Evolutionary conservation across 1,139 yeast species (phyloP), one percentile per base, ranked within the genome.

Genomic region (Pichia sp.): DNA sequence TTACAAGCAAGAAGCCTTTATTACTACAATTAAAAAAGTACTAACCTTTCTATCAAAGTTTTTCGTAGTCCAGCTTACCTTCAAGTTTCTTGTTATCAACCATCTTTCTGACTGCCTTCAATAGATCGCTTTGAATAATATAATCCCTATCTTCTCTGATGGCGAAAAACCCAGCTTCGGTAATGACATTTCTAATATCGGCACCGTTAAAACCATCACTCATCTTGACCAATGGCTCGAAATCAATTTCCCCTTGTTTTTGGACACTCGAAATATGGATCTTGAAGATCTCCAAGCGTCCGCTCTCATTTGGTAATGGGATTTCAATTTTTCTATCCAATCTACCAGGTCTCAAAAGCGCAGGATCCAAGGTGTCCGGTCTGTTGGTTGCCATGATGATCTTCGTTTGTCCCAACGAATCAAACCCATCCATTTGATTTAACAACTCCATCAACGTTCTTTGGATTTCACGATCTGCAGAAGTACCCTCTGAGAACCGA

Each of bases 131-230:
- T 70, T 95, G 99, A 55, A 89, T 72, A 65, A 95, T 90, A 73
- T 90, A 89, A 70, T 93, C 98, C 67, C 99, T 84, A 69, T 93
- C 99, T 67, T 93, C 98, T 73, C 99, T 83, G 65, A 95, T 95
- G 58, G 99, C 99, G 67, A 92, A 91, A 75, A 95, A 93, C 2
- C 99, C 99, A 31, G 97, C 98, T 75, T 95, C 99, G n/a, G 99
- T 95, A 43, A 92, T 82, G 59, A 95, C 97, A 71, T 95, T 95
- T 73, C 99, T 84, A 64, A 95, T 86, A 78, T 95, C 99, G 6
- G 99, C 99, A 73, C 99, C 99, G 72, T 95, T 95, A 74, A 95
- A 93, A 1, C 99, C 99, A 73, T 95, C 99, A 72, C 95, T 86
- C 97, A 93, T 91, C 75, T 93, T 92, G 43, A 93, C 98, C 43